Evolutionary conservation across 2,329 filamentous ascomycete species (phyloP).

Genomic region (Sphaerostilbella broomeana): DNA sequence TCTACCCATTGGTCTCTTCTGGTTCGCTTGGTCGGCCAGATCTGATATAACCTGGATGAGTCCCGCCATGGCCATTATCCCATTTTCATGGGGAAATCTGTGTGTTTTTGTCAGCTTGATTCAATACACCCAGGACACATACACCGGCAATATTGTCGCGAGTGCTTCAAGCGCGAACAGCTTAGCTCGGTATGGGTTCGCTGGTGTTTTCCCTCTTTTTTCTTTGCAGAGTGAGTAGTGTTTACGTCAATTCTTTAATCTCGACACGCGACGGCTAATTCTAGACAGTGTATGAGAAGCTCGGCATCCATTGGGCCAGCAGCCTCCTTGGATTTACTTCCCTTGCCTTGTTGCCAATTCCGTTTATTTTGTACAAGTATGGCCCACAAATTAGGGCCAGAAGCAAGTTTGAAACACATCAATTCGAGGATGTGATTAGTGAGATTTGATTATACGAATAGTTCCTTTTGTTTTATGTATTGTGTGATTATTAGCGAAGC

Average conservation of each 20-base stretch:
- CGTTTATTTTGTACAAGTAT: slow-evolving; percentile 46
- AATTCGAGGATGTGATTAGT: slow-evolving; percentile 11
- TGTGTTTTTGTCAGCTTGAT: slow-evolving; percentile 50
- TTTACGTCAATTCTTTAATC: rapidly evolving
- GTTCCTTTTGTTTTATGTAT: too few relatives aligned
- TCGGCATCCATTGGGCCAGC: slow-evolving; percentile 42
- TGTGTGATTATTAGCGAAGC: too few relatives aligned
- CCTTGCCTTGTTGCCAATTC: slow-evolving; percentile 42
- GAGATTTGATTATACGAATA: not conserved
- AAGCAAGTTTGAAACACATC: slow-evolving; percentile 34
- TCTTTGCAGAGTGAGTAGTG: slow-evolving; percentile 45
- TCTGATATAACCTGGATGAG: slow-evolving; percentile 42
- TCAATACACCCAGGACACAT: slow-evolving; percentile 50
- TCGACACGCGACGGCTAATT: slow-evolving; percentile 10
- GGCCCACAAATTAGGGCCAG: slow-evolving; percentile 35
- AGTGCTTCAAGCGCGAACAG: slow-evolving; percentile 55
- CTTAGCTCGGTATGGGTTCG: slow-evolving; percentile 48
- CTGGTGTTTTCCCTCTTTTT: slow-evolving; percentile 54
- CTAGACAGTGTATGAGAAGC: slow-evolving; percentile 33
- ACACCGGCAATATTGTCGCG: slow-evolving; percentile 48
- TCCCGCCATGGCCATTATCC: slow-evolving; percentile 44
- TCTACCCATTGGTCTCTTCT: slow-evolving; percentile 49
- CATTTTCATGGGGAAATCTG: slow-evolving; percentile 55
- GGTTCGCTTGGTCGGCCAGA: slow-evolving; percentile 53
- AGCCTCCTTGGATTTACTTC: slow-evolving; percentile 43